Percentiles rank a stretch among this genome's conserved stretches.
phyloP scores from a whole-genome alignment of 2,329 filamentous ascomycete species.

The Tothia fuscella region DNA sequence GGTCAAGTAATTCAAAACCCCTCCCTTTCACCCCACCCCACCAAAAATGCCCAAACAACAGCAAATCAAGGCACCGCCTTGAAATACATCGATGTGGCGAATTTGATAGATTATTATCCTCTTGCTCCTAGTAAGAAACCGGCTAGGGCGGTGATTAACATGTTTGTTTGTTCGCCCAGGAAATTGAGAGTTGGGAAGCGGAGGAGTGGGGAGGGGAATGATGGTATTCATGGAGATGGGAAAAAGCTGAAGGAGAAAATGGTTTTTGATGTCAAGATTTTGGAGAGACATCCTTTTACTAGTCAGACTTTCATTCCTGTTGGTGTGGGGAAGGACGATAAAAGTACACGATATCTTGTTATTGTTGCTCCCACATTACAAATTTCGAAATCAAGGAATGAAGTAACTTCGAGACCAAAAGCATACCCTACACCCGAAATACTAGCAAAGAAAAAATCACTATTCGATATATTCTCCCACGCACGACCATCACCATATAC shows the following conservation, averaged over 20 bases:
- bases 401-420: too few relatives aligned
- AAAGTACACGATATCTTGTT: conserved; percentile 56
- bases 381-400: background rate
- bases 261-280: conserved; percentile 55
- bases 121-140: conserved; percentile 47
- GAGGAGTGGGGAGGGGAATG: conserved; percentile 74
- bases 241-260: conserved; percentile 21
- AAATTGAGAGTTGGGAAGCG: conserved; percentile 56
- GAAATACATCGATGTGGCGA: conserved; percentile 74
- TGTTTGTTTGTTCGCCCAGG: conserved; percentile 76
- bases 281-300: conserved; percentile 89
- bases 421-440: too few relatives aligned
- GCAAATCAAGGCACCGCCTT: conserved; percentile 81
- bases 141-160: conserved; percentile 59
- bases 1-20: conserved; percentile 76
- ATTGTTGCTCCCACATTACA: conserved; percentile 65
- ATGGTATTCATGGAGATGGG: conserved; percentile 24
- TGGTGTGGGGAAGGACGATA: conserved; percentile 38
- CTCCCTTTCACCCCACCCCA: conserved; percentile 36
- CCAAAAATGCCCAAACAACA: conserved; percentile 34
- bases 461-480: too few relatives aligned
- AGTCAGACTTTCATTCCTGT: conserved; percentile 87
- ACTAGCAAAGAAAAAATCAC: too few relatives aligned
- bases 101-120: conserved; percentile 58
- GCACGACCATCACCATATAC: background rate